Percentiles rank a stretch among this genome's conserved stretches.
Conservation (phyloP, 306 rosid genomes). For the Albizia julibrissin region DNA sequence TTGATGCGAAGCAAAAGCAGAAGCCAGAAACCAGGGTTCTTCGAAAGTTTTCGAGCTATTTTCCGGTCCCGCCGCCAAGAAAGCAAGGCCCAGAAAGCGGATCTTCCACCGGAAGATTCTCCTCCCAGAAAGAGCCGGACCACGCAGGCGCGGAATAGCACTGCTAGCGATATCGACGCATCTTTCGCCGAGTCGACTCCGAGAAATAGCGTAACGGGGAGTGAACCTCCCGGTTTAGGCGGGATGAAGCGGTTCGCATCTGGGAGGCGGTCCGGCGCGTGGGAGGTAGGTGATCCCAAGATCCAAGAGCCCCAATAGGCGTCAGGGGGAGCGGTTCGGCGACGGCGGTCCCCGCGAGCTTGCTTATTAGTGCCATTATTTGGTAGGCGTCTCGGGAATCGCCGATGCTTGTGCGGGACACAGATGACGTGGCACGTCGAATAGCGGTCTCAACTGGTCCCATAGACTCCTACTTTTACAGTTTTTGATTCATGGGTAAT, state of each 20-base stretch:
- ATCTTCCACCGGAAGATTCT: constrained; percentile 29
- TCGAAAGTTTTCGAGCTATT: constrained; percentile 55
- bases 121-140: constrained; percentile 27
- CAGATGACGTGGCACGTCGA: constrained; percentile 64
- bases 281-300: constrained; percentile 48
- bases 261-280: constrained; percentile 75
- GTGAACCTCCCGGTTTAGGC: constrained; percentile 68
- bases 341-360: constrained; percentile 8
- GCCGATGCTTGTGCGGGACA: constrained; percentile 29
- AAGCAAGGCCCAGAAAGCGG: constrained; percentile 33
- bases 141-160: constrained; percentile 24
- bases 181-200: constrained; percentile 47
- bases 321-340: neutral
- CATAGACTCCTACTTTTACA: neutral
- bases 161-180: constrained; percentile 29
- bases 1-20: constrained; percentile 42
- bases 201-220: constrained; percentile 49
- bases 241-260: constrained; percentile 70
- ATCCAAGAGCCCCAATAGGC: constrained; percentile 29
- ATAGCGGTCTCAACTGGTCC: constrained; percentile 46
- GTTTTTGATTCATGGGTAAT: constrained; percentile 1
- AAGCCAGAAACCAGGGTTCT: constrained; percentile 56
- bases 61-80: constrained; percentile 52
- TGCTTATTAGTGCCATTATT: neutral
- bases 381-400: neutral